Evolutionary conservation across 371 early-diverging fungal genomes (phyloP), one percentile per base, ranked within the genome.

Genomic region (Lichtheimia hyalospora): DNA sequence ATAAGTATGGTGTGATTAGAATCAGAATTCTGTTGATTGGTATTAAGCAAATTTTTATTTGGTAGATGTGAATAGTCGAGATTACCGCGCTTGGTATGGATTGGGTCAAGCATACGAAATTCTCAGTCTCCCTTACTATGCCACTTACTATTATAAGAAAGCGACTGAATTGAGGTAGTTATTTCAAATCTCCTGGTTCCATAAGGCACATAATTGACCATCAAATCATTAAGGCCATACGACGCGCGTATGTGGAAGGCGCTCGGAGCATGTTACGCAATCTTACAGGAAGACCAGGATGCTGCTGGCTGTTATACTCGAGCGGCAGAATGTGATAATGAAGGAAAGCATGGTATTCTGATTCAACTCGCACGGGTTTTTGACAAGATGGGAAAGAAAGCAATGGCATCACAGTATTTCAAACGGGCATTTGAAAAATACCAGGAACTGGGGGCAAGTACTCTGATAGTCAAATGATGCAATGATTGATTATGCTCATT

Each of bases 1-100:
- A 76, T 88, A 14, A 88, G 90, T 46, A 18, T n/a, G 21, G n/a
- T 8, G 34, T 87, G 73, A 66, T 66, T 24, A 14, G 34, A 3
- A 50, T 10, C 5, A 24, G 13, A 56, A 12, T 16, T 48, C 18
- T 13, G 20, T 1, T 51, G 39, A 34, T 28, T 2, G 34, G 16
- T 46, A 46, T 14, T 46, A 46, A 46, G 6, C 21, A 21, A 46
- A 46, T 1, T 2, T 28, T 7, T 18, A 27, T 46, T 25, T 27
- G 15, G 20, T 80, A 82, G 96, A 92, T 52, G 79, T 89, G 39
- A 91, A 93, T 58, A 78, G 81, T 21, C 77, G 86, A 14, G 97
- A 98, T 67, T 96, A 92, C 70, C 82, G 96, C 27, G 95, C 96
- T 1, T 97, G 96, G 96, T 91, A 89, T 67, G 95, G 93, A 8